Evolutionary conservation across 257 asterid species (phyloP).

Genomic region (Nicotiana tomentosiformis): DNA sequence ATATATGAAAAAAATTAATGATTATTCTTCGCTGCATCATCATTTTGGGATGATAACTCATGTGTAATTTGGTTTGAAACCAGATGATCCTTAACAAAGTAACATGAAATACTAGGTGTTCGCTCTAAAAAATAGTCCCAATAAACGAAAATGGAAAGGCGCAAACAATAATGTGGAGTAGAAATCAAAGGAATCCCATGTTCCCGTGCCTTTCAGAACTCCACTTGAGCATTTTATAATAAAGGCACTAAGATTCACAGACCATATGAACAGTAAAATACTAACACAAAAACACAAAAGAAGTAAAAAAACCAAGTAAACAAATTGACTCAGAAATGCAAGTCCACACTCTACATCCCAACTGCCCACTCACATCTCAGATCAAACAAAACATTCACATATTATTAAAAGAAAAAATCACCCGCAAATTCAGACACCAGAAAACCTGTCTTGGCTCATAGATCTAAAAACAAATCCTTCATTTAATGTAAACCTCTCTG

Average conservation of each 20-base stretch:
- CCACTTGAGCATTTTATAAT: not conserved
- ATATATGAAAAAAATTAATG: not conserved
- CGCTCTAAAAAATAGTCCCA: not conserved
- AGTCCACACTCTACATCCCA: not conserved
- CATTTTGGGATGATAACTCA: not conserved
- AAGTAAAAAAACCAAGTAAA: not conserved
- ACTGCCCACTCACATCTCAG: not conserved
- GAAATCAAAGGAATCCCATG: not conserved
- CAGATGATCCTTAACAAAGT: not conserved
- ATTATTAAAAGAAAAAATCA: not conserved
- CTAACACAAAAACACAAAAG: not conserved
- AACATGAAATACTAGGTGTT: no score
- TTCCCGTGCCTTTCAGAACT: not conserved
- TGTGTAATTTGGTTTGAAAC: not conserved
- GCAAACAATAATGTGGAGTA: not conserved
- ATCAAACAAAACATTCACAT: constrained; percentile 5
- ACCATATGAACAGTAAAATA: not conserved
- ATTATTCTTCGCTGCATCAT: not conserved
- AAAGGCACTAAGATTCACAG: not conserved
- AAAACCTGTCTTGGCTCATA: not conserved
- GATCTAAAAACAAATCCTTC: not conserved
- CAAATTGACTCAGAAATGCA: not conserved
- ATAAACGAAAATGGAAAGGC: not conserved
- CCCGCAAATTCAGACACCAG: not conserved
- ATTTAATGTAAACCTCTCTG: not conserved